Percentiles rank a stretch among this genome's conserved stretches.
phyloP scores from a whole-genome alignment of 208 protist genomes.

The Lotmaria passim region DNA sequence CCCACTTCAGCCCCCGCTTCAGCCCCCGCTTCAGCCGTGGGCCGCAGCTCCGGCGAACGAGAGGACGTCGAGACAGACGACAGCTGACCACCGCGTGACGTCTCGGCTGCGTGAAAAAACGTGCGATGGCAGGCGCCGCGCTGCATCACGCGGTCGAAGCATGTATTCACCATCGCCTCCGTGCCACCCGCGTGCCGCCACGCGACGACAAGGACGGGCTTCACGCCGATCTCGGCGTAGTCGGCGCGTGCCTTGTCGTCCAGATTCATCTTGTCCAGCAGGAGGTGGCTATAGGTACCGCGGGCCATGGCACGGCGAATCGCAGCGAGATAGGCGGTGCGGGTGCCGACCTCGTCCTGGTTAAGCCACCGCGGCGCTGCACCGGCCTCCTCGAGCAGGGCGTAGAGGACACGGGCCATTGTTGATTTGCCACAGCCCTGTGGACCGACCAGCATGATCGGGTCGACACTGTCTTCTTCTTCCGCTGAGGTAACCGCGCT shows the following conservation, averaged over 20 bases:
- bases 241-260: conserved; percentile 55
- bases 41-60: conserved; percentile 21
- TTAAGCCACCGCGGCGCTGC: conserved; percentile 77
- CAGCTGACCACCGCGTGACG: background rate
- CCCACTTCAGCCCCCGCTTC: no score
- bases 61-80: conserved; percentile 12
- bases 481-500: conserved; percentile 9
- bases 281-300: conserved; percentile 65
- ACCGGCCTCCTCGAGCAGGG: conserved; percentile 58
- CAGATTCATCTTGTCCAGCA: conserved; percentile 89
- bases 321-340: conserved; percentile 54
- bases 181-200: conserved; percentile 57
- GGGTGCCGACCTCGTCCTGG: conserved; percentile 78
- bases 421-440: conserved; percentile 89
- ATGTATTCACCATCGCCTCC: conserved; percentile 52
- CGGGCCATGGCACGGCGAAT: conserved; percentile 42
- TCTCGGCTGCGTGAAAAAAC: conserved; percentile 32
- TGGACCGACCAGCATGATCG: conserved; percentile 74
- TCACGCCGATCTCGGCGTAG: conserved; percentile 34
- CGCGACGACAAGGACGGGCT: conserved; percentile 42
- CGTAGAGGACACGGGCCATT: conserved; percentile 62
- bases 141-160: conserved; percentile 59
- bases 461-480: conserved; percentile 28
- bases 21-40: no score
- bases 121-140: conserved; percentile 68